Evolutionary conservation across 140 eudicot genomes (phyloP), one percentile per base, ranked within the genome.

Genomic region (Stevia rebaudiana): DNA sequence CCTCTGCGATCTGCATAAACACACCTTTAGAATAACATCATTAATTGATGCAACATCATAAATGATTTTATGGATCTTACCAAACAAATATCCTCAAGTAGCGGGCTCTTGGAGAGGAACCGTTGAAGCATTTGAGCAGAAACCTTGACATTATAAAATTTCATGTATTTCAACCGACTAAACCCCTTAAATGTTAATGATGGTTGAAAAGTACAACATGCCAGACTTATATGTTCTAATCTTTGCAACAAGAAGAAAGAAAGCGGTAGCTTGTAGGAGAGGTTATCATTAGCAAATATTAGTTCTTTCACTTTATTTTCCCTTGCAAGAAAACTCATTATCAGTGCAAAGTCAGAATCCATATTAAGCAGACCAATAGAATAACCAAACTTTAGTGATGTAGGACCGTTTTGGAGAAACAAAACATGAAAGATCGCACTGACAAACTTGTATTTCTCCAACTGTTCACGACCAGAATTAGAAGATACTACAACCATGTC

Each of bases 61-160:
- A 11, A 31, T 21, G 11, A 4, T 40, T 46, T 31, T 60, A 36
- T 24, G 22, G 4, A 50, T 25, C 61, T 52, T 70, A 58, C 68
- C 80, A 79, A 4, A n/a, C 7, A 3, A 12, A 82, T 8, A 5
- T 24, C 11, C 41, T 68, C 65, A 22, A 82, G 62, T 9, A 49
- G 48, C 9, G 80, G 75, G 63, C 88, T 75, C 3, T 47, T 51
- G 58, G 73, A 52, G 42, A 79, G 58, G 18, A 79, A 69, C 40
- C 11, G 23, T 33, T 9, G 71, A 52, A 76, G 71, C 8, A 21
- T 31, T 50, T 69, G 65, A 3, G 47, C 30, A 24, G 53, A 31
- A 41, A 79, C 21, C 5, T n/a, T 10, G 6, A 75, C 81, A 12
- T 48, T 8, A 5, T 3, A 3, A n/a, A 82, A 65, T 3, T 5